Conservation (phyloP, 768 basidiomycete species). For the Leccinum truebloodii region DNA sequence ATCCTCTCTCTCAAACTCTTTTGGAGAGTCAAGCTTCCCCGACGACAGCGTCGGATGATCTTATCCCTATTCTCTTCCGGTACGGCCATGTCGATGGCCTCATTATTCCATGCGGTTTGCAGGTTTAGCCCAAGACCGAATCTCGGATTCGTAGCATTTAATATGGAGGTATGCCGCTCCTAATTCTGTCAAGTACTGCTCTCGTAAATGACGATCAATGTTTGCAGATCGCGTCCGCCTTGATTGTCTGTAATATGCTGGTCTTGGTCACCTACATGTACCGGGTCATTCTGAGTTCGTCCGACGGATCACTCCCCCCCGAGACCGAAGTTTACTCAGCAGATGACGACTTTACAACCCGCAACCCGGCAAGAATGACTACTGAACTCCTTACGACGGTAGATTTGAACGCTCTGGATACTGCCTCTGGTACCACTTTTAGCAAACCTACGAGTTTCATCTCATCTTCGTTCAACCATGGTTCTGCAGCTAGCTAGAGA, state of each 20-base stretch:
- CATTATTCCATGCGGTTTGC: not conserved
- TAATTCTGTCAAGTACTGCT: not conserved
- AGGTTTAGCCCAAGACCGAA: not conserved
- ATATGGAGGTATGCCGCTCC: not conserved
- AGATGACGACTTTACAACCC: constrained; percentile 1
- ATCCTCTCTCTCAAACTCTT: constrained; percentile 6
- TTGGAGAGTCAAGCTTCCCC: constrained; percentile 17
- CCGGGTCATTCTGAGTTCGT: constrained; percentile 1
- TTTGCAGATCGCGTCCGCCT: not conserved
- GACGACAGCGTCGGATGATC: constrained; percentile 18
- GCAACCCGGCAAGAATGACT: not conserved
- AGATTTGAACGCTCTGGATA: constrained; percentile 3
- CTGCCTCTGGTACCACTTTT: not conserved
- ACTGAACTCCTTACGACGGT: constrained; percentile 8
- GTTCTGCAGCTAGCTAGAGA: not conserved
- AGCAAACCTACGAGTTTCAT: not conserved
- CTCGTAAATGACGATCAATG: not conserved
- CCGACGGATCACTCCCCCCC: not conserved
- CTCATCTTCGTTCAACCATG: not conserved
- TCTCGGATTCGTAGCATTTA: not conserved
- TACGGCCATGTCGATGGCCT: constrained; percentile 6
- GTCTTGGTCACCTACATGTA: constrained; percentile 17
- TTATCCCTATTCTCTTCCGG: constrained; percentile 15
- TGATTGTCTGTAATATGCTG: constrained; percentile 18
- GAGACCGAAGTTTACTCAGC: constrained; percentile 7